A percentile compares a stretch with the other conserved stretches of the same genome.
Conservation (phyloP, 2,329 filamentous ascomycete species). For the Lasiodiplodia sp. region DNA sequence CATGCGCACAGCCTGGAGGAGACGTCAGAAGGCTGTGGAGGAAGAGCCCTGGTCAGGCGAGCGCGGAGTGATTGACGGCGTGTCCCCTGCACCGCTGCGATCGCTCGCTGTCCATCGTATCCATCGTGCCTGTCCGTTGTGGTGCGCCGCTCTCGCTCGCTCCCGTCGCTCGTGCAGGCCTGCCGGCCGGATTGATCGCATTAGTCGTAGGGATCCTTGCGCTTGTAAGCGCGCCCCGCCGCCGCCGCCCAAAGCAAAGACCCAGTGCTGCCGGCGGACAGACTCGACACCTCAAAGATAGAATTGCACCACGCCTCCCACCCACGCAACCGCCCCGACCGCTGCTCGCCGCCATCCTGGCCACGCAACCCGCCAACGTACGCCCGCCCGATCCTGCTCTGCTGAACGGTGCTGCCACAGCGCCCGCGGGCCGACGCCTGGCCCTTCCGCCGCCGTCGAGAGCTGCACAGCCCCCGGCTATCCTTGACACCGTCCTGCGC, state of each 20-base stretch:
- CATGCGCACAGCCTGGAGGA: slow-evolving; percentile 24
- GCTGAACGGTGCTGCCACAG: slow-evolving; percentile 6
- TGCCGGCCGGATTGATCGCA: slow-evolving; percentile 10
- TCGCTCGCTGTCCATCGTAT: neutral
- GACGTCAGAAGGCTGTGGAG: slow-evolving; percentile 6
- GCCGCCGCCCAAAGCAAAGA: slow-evolving; percentile 22
- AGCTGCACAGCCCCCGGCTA: slow-evolving; percentile 30
- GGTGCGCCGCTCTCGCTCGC: slow-evolving; percentile 6
- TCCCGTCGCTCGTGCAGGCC: slow-evolving; percentile 1
- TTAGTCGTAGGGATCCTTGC: slow-evolving; percentile 24
- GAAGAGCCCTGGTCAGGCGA: neutral
- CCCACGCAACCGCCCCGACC: slow-evolving; percentile 12
- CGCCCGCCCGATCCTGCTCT: slow-evolving; percentile 2
- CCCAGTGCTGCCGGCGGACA: slow-evolving; percentile 22
- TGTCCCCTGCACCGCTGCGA: slow-evolving; percentile 20
- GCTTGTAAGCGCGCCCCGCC: slow-evolving; percentile 28
- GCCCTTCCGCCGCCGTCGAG: slow-evolving; percentile 29
- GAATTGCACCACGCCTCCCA: slow-evolving; percentile 26
- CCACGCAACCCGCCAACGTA: slow-evolving; percentile 29
- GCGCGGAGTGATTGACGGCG: slow-evolving; percentile 11
- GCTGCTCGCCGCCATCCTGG: slow-evolving; percentile 7
- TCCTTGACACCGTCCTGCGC: slow-evolving; percentile 31
- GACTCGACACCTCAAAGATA: slow-evolving; percentile 31
- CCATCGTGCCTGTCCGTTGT: neutral
- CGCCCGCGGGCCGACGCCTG: slow-evolving; percentile 30